phyloP scores from a whole-genome alignment of 2,329 filamentous ascomycete genomes.

The Ampelomyces quisqualis region DNA sequence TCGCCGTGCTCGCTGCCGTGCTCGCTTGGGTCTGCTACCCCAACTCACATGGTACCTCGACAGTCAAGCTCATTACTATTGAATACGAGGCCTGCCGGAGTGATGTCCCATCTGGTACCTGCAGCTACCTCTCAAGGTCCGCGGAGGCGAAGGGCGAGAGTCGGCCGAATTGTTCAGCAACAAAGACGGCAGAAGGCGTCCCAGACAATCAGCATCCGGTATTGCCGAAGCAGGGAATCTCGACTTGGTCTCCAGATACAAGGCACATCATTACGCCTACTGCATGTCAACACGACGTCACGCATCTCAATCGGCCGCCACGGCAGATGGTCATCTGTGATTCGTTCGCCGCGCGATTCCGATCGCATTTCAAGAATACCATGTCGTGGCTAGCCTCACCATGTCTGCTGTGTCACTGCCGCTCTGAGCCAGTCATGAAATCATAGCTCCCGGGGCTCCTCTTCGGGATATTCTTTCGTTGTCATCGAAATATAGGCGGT shows the following conservation, averaged over 20 bases:
- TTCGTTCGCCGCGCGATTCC: slow-evolving; percentile 13
- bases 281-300: slow-evolving; percentile 41
- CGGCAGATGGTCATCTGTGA: slow-evolving; percentile 18
- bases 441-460: slow-evolving; percentile 29
- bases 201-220: background rate
- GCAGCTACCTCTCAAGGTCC: slow-evolving; percentile 4
- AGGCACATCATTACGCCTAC: slow-evolving; percentile 5
- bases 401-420: slow-evolving; percentile 25
- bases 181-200: background rate
- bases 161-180: slow-evolving; percentile 14
- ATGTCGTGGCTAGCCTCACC: slow-evolving; percentile 21
- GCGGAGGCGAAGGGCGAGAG: slow-evolving; percentile 10
- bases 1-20: background rate
- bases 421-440: slow-evolving; percentile 39
- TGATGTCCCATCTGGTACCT: slow-evolving; percentile 2
- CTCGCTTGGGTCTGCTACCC: no score
- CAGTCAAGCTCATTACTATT: background rate
- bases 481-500: slow-evolving; percentile 26
- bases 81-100: background rate
- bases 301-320: slow-evolving; percentile 12
- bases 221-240: background rate
- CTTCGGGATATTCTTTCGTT: slow-evolving; percentile 11
- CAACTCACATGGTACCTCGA: background rate
- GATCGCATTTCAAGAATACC: slow-evolving; percentile 17
- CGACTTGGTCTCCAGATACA: background rate